These are phyloP conservation scores for Endocalyx cinctus DNA, from an alignment of 2,329 filamentous ascomycete species.

Conservation along the genomic window DNA sequence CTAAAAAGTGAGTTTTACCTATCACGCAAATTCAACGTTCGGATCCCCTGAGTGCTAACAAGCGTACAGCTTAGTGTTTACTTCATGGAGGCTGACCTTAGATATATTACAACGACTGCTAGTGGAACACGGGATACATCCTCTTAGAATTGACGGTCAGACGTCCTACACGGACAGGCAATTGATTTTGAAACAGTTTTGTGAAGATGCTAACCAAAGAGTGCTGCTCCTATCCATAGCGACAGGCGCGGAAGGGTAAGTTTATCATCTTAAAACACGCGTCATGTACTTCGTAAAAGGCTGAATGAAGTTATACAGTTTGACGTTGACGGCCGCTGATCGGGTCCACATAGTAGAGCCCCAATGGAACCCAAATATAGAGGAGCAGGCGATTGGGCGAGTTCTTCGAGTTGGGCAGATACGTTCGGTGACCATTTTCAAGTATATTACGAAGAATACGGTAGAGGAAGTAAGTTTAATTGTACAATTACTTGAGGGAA, in stretches of 20 bases:
- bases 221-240: conserved; percentile 29
- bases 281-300: neutral
- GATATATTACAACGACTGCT: neutral
- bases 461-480: conserved; percentile 10
- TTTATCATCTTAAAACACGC: conserved; percentile 1
- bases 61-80: conserved; percentile 3
- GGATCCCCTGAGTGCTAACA: conserved; percentile 5
- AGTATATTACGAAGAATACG: conserved; percentile 6
- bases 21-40: neutral
- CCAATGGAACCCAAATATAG: conserved; percentile 30
- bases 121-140: conserved; percentile 16
- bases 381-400: conserved; percentile 28
- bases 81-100: conserved; percentile 1
- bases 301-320: conserved; percentile 1
- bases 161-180: conserved; percentile 3
- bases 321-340: conserved; percentile 24
- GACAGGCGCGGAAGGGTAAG: conserved; percentile 27
- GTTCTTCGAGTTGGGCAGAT: conserved; percentile 27
- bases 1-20: conserved; percentile 2
- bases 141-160: conserved; percentile 5
- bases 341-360: conserved; percentile 29
- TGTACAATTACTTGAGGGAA: too few species aligned
- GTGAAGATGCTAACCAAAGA: conserved; percentile 8
- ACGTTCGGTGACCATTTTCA: conserved; percentile 4
- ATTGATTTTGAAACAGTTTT: conserved; percentile 9